These are phyloP conservation scores for Melocanna baccifera DNA, from an alignment of 176 grass and related monocot species.

Conservation along the genomic window DNA sequence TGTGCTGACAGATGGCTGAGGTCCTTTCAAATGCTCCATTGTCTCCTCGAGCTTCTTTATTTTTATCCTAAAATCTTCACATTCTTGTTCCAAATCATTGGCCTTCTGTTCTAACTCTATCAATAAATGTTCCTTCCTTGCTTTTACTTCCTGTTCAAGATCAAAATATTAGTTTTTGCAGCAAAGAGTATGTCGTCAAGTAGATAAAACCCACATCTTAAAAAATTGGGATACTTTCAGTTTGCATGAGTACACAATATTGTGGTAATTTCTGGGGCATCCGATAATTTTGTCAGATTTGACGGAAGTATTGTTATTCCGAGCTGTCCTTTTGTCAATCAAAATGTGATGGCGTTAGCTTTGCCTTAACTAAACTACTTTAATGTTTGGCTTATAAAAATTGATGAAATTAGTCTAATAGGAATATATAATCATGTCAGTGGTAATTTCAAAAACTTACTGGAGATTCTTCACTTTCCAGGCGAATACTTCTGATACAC, in stretches of 20 bases:
- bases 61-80: constrained; percentile 63
- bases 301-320: neutral
- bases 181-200: neutral
- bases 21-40: constrained; percentile 49
- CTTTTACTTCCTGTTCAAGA: constrained; percentile 63
- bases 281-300: constrained; percentile 2
- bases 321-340: neutral
- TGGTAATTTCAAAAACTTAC: constrained; percentile 49
- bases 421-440: constrained; percentile 22
- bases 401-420: constrained; percentile 8
- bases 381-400: constrained; percentile 7
- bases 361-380: constrained; percentile 20
- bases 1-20: constrained; percentile 18
- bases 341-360: neutral
- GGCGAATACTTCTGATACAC: constrained; percentile 77
- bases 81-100: constrained; percentile 70
- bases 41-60: constrained; percentile 54
- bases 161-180: constrained; percentile 19
- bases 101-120: constrained; percentile 45
- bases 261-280: constrained; percentile 7
- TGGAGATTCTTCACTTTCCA: constrained; percentile 65
- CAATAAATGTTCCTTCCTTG: constrained; percentile 59
- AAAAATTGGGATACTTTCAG: constrained; percentile 5
- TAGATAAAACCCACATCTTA: neutral
- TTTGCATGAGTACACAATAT: neutral